phyloP scores from a whole-genome alignment of 1,284 basidiomycete species.

The Apiotrichum gracile region DNA sequence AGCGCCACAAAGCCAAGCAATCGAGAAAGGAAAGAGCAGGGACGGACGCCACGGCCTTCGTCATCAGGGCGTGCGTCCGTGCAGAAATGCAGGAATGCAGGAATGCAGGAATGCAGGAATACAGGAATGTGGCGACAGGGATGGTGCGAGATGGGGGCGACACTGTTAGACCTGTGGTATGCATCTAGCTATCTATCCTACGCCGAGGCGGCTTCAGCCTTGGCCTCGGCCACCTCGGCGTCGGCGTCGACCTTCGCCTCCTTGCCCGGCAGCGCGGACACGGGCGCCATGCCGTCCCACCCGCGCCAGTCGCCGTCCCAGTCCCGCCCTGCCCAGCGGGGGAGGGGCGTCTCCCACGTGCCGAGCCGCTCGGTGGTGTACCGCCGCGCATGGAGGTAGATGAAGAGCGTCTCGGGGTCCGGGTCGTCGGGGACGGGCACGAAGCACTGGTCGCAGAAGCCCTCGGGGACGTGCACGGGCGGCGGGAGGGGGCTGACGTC shows the following conservation, averaged over 20 bases:
- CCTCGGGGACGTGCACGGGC: conserved; percentile 46
- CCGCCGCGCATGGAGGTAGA: conserved; percentile 82
- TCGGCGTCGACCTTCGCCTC: neutral
- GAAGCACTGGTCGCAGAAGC: conserved; percentile 74
- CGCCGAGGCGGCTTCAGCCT: neutral
- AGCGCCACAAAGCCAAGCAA: too few relatives aligned
- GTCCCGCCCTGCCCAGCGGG: conserved; percentile 43
- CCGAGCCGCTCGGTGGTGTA: conserved; percentile 57
- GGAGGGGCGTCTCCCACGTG: conserved; percentile 45
- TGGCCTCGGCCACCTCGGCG: neutral
- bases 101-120: too few relatives aligned
- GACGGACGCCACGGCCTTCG: too few relatives aligned
- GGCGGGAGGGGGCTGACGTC: conserved; percentile 29
- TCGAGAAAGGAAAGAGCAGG: too few relatives aligned
- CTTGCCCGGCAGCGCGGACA: neutral
- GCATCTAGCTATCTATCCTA: neutral
- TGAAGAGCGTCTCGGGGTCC: conserved; percentile 79
- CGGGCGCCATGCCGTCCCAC: conserved; percentile 30
- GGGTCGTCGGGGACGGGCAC: conserved; percentile 86
- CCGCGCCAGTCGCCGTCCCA: conserved; percentile 49
- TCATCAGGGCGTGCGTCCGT: too few relatives aligned
- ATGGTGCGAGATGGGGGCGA: too few relatives aligned
- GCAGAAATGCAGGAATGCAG: too few relatives aligned
- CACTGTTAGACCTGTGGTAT: too few relatives aligned
- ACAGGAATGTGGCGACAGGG: too few relatives aligned